These are phyloP conservation scores for Ogataea sp. DNA, from an alignment of 805 yeast species.

Conservation along the genomic window DNA sequence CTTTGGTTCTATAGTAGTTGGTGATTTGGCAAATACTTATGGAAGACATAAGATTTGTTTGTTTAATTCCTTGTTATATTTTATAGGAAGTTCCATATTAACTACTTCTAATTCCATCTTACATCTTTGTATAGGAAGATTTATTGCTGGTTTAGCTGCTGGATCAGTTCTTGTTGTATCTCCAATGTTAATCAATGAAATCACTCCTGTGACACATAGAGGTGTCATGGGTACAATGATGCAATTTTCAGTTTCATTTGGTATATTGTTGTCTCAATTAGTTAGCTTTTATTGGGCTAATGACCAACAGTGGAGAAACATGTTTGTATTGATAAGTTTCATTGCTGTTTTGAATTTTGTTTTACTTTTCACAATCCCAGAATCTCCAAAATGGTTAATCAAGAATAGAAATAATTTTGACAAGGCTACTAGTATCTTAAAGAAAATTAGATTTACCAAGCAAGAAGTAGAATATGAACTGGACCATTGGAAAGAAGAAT, in stretches of 20 bases:
- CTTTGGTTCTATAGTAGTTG: constrained; percentile 56
- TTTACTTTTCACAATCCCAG: constrained; percentile 27
- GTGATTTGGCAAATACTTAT: constrained; percentile 46
- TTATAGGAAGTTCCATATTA: constrained; percentile 24
- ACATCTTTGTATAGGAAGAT: constrained; percentile 24
- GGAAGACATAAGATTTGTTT: constrained; percentile 46
- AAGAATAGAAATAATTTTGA: constrained; percentile 21
- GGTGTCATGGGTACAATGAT: constrained; percentile 33
- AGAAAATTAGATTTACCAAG: constrained; percentile 2
- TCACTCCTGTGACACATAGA: constrained; percentile 31
- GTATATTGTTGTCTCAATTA: constrained; percentile 28
- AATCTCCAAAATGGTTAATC: constrained; percentile 37
- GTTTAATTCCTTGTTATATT: constrained; percentile 16
- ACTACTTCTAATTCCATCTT: constrained; percentile 14
- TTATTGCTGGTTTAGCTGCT: constrained; percentile 30
- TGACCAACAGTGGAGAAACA: constrained; percentile 29
- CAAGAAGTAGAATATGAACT: constrained; percentile 5
- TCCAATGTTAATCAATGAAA: constrained; percentile 31
- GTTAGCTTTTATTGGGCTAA: constrained; percentile 27
- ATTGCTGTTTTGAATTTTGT: constrained; percentile 24
- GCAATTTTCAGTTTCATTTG: constrained; percentile 31
- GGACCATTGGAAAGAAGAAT: constrained; percentile 4
- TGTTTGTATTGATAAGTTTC: constrained; percentile 21
- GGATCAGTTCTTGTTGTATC: constrained; percentile 32
- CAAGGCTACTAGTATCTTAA: constrained; percentile 23